Conservation (phyloP, 352 stramenopile species). For the Peronospora destructor region DNA sequence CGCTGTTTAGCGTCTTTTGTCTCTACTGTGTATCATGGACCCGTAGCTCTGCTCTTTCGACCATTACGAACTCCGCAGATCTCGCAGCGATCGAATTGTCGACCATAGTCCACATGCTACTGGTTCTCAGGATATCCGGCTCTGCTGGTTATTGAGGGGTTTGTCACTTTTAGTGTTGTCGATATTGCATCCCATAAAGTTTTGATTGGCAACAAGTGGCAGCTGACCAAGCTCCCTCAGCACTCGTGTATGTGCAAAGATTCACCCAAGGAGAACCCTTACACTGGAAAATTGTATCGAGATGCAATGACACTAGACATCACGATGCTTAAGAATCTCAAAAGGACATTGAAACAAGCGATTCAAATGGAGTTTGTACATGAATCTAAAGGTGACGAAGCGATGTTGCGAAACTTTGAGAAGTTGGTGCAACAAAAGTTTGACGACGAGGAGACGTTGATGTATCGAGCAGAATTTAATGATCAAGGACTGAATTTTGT, state of each 20-base stretch:
- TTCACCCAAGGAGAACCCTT: conserved; percentile 61
- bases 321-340: conserved; percentile 42
- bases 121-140: conserved; percentile 35
- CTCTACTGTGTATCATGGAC: conserved; percentile 15
- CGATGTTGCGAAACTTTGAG: conserved; percentile 21
- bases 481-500: conserved; percentile 41
- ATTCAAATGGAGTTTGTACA: conserved; percentile 48
- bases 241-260: conserved; percentile 58
- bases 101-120: conserved; percentile 26
- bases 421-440: conserved; percentile 20
- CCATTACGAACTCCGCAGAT: conserved; percentile 20
- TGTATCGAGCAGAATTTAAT: conserved; percentile 62
- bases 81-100: conserved; percentile 29
- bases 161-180: conserved; percentile 42
- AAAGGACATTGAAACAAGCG: conserved; percentile 54
- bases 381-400: conserved; percentile 17
- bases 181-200: conserved; percentile 33
- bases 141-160: conserved; percentile 28
- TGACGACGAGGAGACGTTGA: conserved; percentile 17
- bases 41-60: conserved; percentile 11
- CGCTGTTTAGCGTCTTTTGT: conserved; percentile 14
- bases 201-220: conserved; percentile 48
- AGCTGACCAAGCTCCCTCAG: conserved; percentile 34
- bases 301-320: conserved; percentile 32
- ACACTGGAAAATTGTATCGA: conserved; percentile 59